These are phyloP conservation scores for Cercospora nicotianae DNA, from an alignment of 2,329 filamentous ascomycete species.

Conservation along the genomic window DNA sequence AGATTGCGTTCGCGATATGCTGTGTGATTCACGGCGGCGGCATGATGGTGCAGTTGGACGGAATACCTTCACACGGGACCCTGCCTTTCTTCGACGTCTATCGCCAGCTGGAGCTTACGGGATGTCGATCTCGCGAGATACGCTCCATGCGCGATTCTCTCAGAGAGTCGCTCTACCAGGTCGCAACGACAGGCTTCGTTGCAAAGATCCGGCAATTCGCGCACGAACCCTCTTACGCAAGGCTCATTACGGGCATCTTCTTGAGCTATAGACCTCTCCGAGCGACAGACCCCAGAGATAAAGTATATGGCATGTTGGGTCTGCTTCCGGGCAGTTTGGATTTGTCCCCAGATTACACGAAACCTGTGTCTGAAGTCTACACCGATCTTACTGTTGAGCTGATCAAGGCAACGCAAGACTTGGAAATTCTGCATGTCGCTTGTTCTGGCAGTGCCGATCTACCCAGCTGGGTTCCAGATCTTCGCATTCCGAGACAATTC, in stretches of 20 bases:
- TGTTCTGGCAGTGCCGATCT: background rate
- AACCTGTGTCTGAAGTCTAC: background rate
- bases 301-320: constrained; percentile 11
- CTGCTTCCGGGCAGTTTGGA: background rate
- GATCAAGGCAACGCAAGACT: background rate
- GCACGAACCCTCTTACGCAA: background rate
- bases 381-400: background rate
- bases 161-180: too few species aligned
- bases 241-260: background rate
- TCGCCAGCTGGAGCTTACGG: too few species aligned
- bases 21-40: background rate
- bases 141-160: too few species aligned
- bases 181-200: too few species aligned
- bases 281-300: constrained; percentile 1
- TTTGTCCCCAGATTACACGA: background rate
- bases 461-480: background rate
- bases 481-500: background rate
- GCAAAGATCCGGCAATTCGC: background rate
- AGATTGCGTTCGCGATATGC: background rate
- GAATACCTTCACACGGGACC: too few species aligned
- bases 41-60: too few species aligned
- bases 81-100: too few species aligned
- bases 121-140: too few species aligned
- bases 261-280: background rate
- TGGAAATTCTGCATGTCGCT: background rate